Conservation (phyloP, 2,329 filamentous ascomycete genomes). For the Pseudogymnoascus sp. region DNA sequence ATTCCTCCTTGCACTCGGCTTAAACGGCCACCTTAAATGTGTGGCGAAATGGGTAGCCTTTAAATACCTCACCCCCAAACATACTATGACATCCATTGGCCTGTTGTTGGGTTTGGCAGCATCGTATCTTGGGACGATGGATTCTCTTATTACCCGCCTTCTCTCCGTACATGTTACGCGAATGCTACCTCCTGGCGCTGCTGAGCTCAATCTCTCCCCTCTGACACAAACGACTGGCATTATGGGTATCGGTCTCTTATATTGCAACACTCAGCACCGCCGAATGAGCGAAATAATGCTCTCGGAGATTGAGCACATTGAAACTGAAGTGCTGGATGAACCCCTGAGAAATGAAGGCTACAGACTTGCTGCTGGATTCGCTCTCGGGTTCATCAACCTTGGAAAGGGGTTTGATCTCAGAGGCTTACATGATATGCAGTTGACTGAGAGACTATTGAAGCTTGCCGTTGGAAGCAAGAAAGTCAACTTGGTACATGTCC, state of each 20-base stretch:
- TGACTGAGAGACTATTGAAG: conserved; percentile 79
- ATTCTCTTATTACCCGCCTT: conserved; percentile 84
- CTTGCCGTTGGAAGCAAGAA: conserved; percentile 85
- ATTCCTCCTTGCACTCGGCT: conserved; percentile 78
- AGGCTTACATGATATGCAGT: conserved; percentile 85
- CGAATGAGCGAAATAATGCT: conserved; percentile 99
- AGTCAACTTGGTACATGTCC: conserved; percentile 82
- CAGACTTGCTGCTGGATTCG: conserved; percentile 84
- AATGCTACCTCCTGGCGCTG: conserved; percentile 85
- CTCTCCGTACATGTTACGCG: conserved; percentile 93
- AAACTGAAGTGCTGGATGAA: conserved; percentile 73
- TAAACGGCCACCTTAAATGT: conserved; percentile 90
- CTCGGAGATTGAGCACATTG: conserved; percentile 86
- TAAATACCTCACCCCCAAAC: conserved; percentile 98
- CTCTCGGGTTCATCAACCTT: conserved; percentile 88
- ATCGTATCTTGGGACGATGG: conserved; percentile 95
- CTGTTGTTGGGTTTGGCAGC: conserved; percentile 86
- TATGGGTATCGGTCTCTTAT: conserved; percentile 92
- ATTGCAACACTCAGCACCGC: conserved; percentile 90
- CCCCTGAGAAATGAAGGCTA: conserved; percentile 91
- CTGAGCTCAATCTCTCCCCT: conserved; percentile 86
- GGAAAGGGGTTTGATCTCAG: conserved; percentile 82
- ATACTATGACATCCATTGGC: conserved; percentile 97
- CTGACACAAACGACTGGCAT: conserved; percentile 92
- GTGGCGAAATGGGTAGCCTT: conserved; percentile 98